phyloP scores from a whole-genome alignment of 345 rosid species.

The Kernera saxatilis region DNA sequence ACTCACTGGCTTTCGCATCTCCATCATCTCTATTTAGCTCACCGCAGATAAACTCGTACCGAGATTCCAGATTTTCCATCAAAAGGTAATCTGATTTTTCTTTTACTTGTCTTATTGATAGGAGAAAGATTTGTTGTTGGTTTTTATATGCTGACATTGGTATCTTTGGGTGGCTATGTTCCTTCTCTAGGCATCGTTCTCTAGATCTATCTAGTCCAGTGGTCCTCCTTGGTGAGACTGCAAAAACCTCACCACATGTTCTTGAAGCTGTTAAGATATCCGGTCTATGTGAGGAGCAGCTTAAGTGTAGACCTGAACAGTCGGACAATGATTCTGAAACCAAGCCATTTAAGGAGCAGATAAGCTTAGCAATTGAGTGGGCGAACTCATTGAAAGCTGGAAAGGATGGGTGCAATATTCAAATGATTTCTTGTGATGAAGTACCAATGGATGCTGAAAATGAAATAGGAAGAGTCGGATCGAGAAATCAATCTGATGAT shows the following conservation, averaged over 20 bases:
- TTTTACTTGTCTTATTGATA: not conserved
- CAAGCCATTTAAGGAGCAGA: slow-evolving; percentile 24
- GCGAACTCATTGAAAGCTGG: slow-evolving; percentile 30
- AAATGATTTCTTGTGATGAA: slow-evolving; percentile 29
- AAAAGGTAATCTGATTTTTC: slow-evolving; percentile 32
- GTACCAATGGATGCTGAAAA: not conserved
- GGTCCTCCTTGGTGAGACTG: slow-evolving; percentile 15
- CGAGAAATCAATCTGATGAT: slow-evolving; percentile 6
- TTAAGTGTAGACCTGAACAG: slow-evolving; percentile 17
- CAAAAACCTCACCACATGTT: slow-evolving; percentile 19
- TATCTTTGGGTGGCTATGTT: not conserved
- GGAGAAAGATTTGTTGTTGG: not conserved
- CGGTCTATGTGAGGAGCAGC: slow-evolving; percentile 11
- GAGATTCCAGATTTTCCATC: slow-evolving; percentile 40
- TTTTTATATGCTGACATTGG: not conserved
- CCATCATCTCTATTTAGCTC: slow-evolving; percentile 50
- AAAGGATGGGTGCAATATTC: slow-evolving; percentile 24
- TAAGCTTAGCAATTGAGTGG: slow-evolving; percentile 30
- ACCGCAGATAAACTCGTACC: slow-evolving; percentile 34
- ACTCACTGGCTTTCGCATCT: slow-evolving; percentile 38
- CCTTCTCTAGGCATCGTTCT: slow-evolving; percentile 33
- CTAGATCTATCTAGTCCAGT: slow-evolving; percentile 31
- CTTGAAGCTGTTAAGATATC: slow-evolving; percentile 20
- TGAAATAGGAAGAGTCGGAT: slow-evolving; percentile 3
- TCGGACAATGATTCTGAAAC: slow-evolving; percentile 17